Conservation (phyloP, 2,329 filamentous ascomycete species). For the Thielaviopsis euricoi region DNA sequence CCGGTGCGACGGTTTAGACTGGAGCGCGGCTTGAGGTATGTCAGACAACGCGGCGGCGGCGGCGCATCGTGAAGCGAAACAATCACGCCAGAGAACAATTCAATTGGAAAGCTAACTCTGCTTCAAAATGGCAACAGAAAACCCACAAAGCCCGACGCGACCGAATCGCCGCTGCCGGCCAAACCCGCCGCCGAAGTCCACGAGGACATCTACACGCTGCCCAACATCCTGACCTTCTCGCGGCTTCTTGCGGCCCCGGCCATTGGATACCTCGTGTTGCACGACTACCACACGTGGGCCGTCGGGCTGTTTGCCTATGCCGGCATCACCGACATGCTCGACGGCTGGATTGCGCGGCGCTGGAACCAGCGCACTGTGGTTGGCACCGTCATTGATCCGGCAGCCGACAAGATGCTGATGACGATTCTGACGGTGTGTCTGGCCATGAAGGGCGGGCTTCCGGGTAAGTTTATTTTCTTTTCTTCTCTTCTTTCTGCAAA, state of each 20-base stretch:
- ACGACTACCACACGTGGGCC: constrained; percentile 64
- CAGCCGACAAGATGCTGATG: constrained; percentile 96
- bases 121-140: neutral
- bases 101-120: neutral
- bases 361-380: constrained; percentile 88
- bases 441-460: constrained; percentile 66
- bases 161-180: neutral
- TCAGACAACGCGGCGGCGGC: too few species aligned
- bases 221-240: constrained; percentile 80
- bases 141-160: neutral
- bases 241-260: constrained; percentile 69
- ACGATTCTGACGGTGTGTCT: constrained; percentile 77
- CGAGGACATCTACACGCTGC: constrained; percentile 95
- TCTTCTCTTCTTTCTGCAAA: constrained; percentile 1
- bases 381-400: constrained; percentile 84
- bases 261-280: constrained; percentile 75
- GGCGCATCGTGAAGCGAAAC: too few species aligned
- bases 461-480: constrained; percentile 35
- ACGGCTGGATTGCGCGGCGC: constrained; percentile 80
- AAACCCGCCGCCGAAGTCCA: constrained; percentile 23
- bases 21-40: neutral
- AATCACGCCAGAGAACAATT: too few species aligned
- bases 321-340: constrained; percentile 76
- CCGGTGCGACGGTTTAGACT: neutral
- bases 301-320: constrained; percentile 83